Base-by-base conservation (phyloP, 2,329 filamentous ascomycete species). In the Curvularia spicifera region DNA sequence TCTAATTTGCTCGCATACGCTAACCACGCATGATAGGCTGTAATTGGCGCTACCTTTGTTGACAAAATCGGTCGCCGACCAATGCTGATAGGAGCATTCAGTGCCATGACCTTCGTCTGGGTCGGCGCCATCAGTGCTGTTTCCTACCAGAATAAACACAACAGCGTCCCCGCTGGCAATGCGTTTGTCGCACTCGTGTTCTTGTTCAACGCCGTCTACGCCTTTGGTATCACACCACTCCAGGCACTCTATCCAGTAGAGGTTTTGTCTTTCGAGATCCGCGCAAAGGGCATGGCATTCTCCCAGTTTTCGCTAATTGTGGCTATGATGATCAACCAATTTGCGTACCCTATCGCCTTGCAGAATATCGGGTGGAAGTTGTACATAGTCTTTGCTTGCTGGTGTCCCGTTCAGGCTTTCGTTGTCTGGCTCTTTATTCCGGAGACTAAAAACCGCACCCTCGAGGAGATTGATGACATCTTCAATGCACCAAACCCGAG, bases 221-320 rank as follows among this genome's bases (percentile, higher is more conserved):
- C 70, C 8, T 69, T 70, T 40, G 75, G 74, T 50, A 71, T 72
- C 59, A 78, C 75, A 3, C 74, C 74, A 12, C 66, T 76, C 5
- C 72, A 72, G 51, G 72, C 70, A 0, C 60, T 76, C 1, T 76
- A 75, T 53, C 65, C 71, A 13, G 71, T 72, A 10, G 74, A 77
- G 44, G 69, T 71, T n/a, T 69, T 77, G 40, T 70, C 71, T 37
- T 75, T 73, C 56, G 67, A 70, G 39, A 76, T 73, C 22, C 68
- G 74, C 31, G 74, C 73, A 24, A 76, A 77, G 57, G 70, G 70
- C 15, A 71, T 71, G 67, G 70, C 67, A 10, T 68, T 71, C 48
- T 66, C 62, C 29, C 59, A 60, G 39, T 50, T 71, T 42, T 50
- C 68, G 0, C 51, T 70, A 45, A 70, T 56, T 13, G 51, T 61